phyloP scores from a whole-genome alignment of 2,329 filamentous ascomycete species.

The Diaporthe sp. region DNA sequence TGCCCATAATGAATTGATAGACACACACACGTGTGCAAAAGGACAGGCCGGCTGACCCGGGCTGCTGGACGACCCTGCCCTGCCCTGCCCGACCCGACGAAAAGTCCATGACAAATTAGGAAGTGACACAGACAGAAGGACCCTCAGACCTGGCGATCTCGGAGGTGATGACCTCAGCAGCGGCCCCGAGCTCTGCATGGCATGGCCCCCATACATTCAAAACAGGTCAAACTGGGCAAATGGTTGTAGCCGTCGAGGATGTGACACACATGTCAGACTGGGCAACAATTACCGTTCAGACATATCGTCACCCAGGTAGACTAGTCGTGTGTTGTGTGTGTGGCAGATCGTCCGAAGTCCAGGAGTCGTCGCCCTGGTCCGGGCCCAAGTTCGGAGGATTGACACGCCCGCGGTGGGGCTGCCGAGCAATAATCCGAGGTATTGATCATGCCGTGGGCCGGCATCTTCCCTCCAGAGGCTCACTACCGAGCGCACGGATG shows the following conservation, averaged over 20 bases:
- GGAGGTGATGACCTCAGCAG: neutral
- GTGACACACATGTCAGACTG: neutral
- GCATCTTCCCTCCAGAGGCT: slow-evolving; percentile 21
- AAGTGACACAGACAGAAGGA: neutral
- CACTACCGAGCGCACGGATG: slow-evolving; percentile 18
- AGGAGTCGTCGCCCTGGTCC: neutral
- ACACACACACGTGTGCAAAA: neutral
- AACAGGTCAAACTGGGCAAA: neutral
- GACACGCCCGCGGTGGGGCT: slow-evolving; percentile 22
- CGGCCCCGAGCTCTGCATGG: neutral
- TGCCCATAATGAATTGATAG: neutral
- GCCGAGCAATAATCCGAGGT: slow-evolving; percentile 31
- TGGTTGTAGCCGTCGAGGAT: no score
- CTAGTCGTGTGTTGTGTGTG: neutral
- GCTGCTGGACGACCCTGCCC: neutral
- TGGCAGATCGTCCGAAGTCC: slow-evolving; percentile 9
- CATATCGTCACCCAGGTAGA: neutral
- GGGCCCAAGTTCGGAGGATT: slow-evolving; percentile 9
- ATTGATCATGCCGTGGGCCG: slow-evolving; percentile 20
- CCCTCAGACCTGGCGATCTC: neutral
- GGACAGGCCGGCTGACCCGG: neutral
- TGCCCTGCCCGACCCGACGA: neutral
- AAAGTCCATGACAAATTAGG: neutral
- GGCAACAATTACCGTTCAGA: neutral
- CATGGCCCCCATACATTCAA: neutral